Percentiles rank a stretch among this genome's conserved stretches.
Conservation (phyloP, 257 asterid genomes). For the Nicotiana attenuata region DNA sequence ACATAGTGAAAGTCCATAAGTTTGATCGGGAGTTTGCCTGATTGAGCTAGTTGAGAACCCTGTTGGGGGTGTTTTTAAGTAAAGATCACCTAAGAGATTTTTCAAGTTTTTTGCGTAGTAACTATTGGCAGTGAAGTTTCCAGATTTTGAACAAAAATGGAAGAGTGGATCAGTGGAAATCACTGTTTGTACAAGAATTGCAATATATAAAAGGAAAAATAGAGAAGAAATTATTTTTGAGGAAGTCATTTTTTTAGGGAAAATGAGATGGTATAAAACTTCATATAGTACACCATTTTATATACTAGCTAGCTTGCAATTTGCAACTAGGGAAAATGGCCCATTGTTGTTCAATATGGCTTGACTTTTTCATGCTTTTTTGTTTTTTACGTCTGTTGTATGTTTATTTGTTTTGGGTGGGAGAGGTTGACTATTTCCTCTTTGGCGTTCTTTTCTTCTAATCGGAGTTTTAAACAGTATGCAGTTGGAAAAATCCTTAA, state of each 20-base stretch:
- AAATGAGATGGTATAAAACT: neutral
- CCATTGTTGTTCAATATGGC: too few relatives aligned
- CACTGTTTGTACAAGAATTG: constrained; percentile 14
- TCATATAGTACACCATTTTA: neutral
- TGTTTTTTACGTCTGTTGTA: neutral
- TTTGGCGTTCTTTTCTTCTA: too few relatives aligned
- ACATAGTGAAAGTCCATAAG: constrained; percentile 34
- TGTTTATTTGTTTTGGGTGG: neutral
- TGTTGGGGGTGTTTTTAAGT: constrained; percentile 30
- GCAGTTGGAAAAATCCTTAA: too few relatives aligned
- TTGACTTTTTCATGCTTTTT: too few relatives aligned
- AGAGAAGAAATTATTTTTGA: constrained; percentile 10
- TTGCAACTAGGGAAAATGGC: too few relatives aligned
- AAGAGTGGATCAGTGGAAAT: constrained; percentile 20
- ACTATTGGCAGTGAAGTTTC: constrained; percentile 24
- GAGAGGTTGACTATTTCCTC: neutral
- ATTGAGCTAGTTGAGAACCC: constrained; percentile 24
- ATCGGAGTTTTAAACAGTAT: too few relatives aligned
- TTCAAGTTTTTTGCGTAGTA: constrained; percentile 21
- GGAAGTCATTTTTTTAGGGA: neutral
- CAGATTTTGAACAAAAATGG: constrained; percentile 29
- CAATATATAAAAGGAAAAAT: neutral
- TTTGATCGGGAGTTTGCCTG: constrained; percentile 19
- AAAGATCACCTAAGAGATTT: constrained; percentile 17
- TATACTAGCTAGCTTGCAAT: neutral